Conservation (phyloP, 371 early-diverging fungal species). For the Rhizopus stolonifer region DNA sequence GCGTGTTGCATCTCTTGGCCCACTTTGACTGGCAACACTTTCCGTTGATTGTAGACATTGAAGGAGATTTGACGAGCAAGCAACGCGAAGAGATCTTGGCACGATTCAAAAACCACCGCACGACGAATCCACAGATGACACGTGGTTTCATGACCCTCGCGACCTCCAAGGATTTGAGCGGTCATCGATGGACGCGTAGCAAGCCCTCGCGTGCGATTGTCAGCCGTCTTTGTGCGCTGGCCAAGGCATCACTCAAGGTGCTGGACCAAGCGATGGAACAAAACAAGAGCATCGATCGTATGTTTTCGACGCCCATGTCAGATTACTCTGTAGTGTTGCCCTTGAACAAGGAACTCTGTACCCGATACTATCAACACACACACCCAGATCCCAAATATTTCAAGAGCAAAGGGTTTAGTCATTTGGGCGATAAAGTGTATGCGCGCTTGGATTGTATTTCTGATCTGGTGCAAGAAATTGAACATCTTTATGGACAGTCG, state of each 20-base stretch:
- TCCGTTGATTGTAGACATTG: slow-evolving; percentile 77
- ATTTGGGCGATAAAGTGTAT: slow-evolving; percentile 40
- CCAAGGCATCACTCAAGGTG: slow-evolving; percentile 59
- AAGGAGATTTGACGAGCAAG: slow-evolving; percentile 53
- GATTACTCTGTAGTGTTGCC: slow-evolving; percentile 71
- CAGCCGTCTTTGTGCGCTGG: slow-evolving; percentile 61
- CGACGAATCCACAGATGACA: slow-evolving; percentile 41
- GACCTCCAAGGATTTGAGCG: slow-evolving; percentile 60
- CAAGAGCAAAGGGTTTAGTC: slow-evolving; percentile 26
- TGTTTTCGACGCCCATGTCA: slow-evolving; percentile 69
- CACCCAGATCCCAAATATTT: slow-evolving; percentile 47
- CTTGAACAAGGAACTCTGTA: slow-evolving; percentile 53
- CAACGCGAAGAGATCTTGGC: slow-evolving; percentile 46
- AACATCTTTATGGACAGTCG: slow-evolving; percentile 52
- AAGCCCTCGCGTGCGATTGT: slow-evolving; percentile 57
- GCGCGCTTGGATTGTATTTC: slow-evolving; percentile 68
- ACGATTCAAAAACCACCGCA: slow-evolving; percentile 45
- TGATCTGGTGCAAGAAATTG: slow-evolving; percentile 60
- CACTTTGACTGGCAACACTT: slow-evolving; percentile 74
- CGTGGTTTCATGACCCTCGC: slow-evolving; percentile 66
- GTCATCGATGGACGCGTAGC: slow-evolving; percentile 56
- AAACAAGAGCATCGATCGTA: slow-evolving; percentile 30
- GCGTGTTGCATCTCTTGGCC: slow-evolving; percentile 70
- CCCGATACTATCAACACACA: slow-evolving; percentile 63
- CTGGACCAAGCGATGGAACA: slow-evolving; percentile 30